A percentile compares a stretch with the other conserved stretches of the same genome.
These are phyloP conservation scores for Pelargonium citronellum DNA, from an alignment of 441 rosid species.

Conservation along the genomic window DNA sequence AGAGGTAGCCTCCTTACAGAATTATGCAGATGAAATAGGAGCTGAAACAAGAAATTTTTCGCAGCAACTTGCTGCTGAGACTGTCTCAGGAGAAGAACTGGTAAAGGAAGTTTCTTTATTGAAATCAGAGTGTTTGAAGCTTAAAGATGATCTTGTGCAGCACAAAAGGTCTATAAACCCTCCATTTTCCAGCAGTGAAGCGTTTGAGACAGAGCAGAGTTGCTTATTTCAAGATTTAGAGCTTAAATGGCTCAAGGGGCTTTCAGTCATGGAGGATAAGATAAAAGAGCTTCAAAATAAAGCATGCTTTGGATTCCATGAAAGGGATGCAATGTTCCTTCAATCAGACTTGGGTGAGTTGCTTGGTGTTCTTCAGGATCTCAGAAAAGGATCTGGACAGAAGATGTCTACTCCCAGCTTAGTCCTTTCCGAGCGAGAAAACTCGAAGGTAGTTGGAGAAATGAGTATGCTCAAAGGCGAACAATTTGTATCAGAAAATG, in stretches of 20 bases:
- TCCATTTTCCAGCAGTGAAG: slow-evolving; percentile 31
- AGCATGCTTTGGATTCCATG: slow-evolving; percentile 59
- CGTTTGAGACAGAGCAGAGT: slow-evolving; percentile 32
- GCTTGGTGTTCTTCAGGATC: slow-evolving; percentile 59
- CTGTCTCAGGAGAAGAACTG: slow-evolving; percentile 77
- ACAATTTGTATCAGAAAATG: slow-evolving; percentile 39
- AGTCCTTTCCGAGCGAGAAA: slow-evolving; percentile 37
- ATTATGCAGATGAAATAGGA: slow-evolving; percentile 74
- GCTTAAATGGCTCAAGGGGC: slow-evolving; percentile 62
- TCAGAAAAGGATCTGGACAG: slow-evolving; percentile 60
- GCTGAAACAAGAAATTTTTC: slow-evolving; percentile 61
- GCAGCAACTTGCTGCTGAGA: slow-evolving; percentile 71
- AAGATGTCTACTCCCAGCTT: slow-evolving; percentile 37
- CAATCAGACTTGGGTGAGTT: slow-evolving; percentile 60
- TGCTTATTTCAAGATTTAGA: slow-evolving; percentile 42
- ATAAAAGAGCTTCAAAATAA: slow-evolving; percentile 66
- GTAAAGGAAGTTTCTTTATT: slow-evolving; percentile 66
- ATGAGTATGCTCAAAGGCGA: slow-evolving; percentile 36
- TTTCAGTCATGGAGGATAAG: slow-evolving; percentile 64
- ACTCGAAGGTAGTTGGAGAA: slow-evolving; percentile 33
- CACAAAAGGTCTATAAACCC: slow-evolving; percentile 37
- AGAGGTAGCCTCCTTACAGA: slow-evolving; percentile 63
- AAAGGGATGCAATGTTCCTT: slow-evolving; percentile 51
- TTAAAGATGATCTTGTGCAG: slow-evolving; percentile 64
- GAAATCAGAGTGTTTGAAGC: slow-evolving; percentile 69